Base-by-base conservation (phyloP, 495 filamentous ascomycete species). In the Penicillium salamii region DNA sequence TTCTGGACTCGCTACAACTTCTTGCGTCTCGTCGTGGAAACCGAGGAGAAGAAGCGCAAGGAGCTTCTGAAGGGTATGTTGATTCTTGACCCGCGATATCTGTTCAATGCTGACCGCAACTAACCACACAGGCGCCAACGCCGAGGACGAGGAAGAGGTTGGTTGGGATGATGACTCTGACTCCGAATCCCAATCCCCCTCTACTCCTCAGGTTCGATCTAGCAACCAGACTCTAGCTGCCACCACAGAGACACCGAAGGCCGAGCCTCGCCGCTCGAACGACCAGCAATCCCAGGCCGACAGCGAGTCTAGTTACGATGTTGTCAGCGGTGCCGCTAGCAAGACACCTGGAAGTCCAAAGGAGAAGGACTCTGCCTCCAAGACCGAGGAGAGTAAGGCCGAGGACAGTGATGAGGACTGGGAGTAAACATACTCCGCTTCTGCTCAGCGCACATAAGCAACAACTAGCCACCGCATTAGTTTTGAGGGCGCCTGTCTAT, bases 1-100 rank as follows among this genome's bases (percentile, higher is more conserved):
- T 99, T 97, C 66, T 99, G 95, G 95, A 85, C 79, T 55, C 79
- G 93, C 31, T 99, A 99, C 65, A 97, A 97, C 57, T 99, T 97
- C 75, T 73, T 97, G 51, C 76, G 95, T 57, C 85, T 95, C 54
- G 90, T 95, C 18, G 86, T 99, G 52, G 93, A 97, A 72, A 91
- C 85, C n/a, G 90, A 96, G 48, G 93, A 99, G 77, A 83, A 87
- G 59, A 83, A 90, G 71, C 77, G 93, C 65, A 83, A 86, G 61
- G 93, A 97, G 63, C 72, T 99, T 52, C 72, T 99, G 37, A 96
- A 95, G 70, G 93, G 93, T 96, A 76, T 55, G 74, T 58, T 18
- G 32, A 40, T 33, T 21, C 37, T 14, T 24, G 9, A 17, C 9
- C 23, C 3, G 8, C 15, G 6, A 1, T 3, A 29, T 35, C 38